phyloP scores from a whole-genome alignment of 129 eudicot species.

The Flaveria sonorensis region DNA sequence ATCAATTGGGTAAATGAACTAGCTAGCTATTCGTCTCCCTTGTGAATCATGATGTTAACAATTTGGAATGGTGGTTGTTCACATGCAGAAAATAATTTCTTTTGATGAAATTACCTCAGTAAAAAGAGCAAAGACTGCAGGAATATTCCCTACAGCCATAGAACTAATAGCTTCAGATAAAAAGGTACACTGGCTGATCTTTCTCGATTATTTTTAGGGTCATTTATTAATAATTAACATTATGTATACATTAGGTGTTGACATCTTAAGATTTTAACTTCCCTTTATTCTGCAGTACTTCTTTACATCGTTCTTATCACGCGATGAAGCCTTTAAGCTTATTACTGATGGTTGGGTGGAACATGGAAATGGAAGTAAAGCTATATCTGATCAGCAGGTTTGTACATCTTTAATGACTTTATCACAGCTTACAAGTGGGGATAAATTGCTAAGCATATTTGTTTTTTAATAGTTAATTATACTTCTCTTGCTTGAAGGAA shows the following conservation, averaged over 20 bases:
- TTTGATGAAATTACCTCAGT: conserved; percentile 76
- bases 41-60: conserved; percentile 16
- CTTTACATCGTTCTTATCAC: conserved; percentile 90
- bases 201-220: background rate
- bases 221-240: background rate
- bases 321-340: conserved; percentile 96
- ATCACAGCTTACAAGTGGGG: background rate
- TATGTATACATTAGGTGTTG: background rate
- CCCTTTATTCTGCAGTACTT: conserved; percentile 59
- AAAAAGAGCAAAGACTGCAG: conserved; percentile 91
- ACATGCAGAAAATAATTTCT: conserved; percentile 73
- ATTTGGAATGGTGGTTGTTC: conserved; percentile 23
- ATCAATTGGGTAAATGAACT: background rate
- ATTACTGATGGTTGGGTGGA: conserved; percentile 82
- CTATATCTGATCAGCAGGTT: conserved; percentile 71
- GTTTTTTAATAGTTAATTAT: background rate
- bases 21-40: conserved; percentile 2
- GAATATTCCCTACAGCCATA: conserved; percentile 94
- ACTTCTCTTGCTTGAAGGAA: conserved; percentile 2
- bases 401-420: conserved; percentile 9
- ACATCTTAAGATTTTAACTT: conserved; percentile 20
- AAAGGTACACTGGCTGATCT: conserved; percentile 54
- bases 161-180: conserved; percentile 71
- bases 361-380: conserved; percentile 59
- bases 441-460: conserved; percentile 1